Percentiles rank a stretch among this genome's conserved stretches.
phyloP scores from a whole-genome alignment of 139 green algal genomes.

The Micractinium sp. region DNA sequence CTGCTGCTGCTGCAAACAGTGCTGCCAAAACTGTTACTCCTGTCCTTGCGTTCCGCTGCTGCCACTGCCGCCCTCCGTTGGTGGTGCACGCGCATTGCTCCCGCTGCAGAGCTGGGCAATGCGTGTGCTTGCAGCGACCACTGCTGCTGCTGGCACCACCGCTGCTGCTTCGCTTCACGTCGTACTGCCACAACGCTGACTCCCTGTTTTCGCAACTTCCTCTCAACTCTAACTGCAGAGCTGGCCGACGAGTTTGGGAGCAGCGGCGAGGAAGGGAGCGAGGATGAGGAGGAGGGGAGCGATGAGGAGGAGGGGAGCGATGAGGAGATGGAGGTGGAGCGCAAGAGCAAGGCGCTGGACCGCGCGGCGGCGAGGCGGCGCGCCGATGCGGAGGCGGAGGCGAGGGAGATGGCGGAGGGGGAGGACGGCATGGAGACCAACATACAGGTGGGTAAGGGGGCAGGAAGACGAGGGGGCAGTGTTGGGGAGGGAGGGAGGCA shows the following conservation, averaged over 20 bases:
- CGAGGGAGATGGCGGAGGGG: conserved; percentile 55
- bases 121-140: too few species aligned
- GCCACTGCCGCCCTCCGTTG: background rate
- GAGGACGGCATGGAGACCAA: conserved; percentile 67
- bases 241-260: conserved; percentile 32
- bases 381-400: conserved; percentile 64
- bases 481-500: background rate
- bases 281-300: background rate
- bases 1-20: background rate
- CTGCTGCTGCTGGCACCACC: too few species aligned
- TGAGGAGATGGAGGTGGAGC: conserved; percentile 62
- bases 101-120: background rate
- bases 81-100: background rate
- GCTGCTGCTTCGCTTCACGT: too few species aligned
- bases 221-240: background rate
- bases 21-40: too few species aligned
- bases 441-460: conserved; percentile 54
- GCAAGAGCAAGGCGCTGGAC: conserved; percentile 59
- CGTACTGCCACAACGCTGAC: too few species aligned
- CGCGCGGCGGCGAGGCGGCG: conserved; percentile 48
- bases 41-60: background rate
- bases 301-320: conserved; percentile 24
- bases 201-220: too few species aligned
- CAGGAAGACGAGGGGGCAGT: background rate
- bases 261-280: conserved; percentile 21